Evolutionary conservation across 2,329 filamentous ascomycete species (phyloP), one percentile per base, ranked within the genome.

Genomic region (Aspergillus sp.): DNA sequence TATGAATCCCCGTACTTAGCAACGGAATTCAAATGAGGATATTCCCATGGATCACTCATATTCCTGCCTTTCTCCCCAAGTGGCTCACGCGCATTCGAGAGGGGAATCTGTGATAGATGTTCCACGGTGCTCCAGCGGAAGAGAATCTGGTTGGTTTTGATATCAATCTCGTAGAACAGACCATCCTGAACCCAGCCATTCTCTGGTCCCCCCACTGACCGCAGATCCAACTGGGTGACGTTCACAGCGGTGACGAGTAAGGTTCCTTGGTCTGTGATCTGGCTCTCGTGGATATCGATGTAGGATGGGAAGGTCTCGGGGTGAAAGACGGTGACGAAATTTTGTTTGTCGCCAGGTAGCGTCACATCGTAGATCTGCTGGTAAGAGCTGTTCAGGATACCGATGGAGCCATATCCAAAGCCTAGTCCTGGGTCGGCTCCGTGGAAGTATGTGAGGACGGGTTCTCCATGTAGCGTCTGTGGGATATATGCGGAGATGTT

Each of bases 361-460:
- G 46, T 51, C 3, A 61, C 47, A 7, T 33, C 47, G 37, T 59
- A 27, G 33, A 59, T 58, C 32, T 54, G 49, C 7, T 48, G 40
- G 45, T 60, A 59, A 6, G 46, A 53, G 12, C 33, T 45, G 40
- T 61, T 51, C 10, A 59, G 45, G 38, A 60, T 47, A 12, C 42
- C 40, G 37, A 58, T 46, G 3, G 43, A 27, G 2, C 48, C 57
- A 28, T 48, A 54, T 11, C 50, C 53, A n/a, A 44, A 56, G 8
- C 53, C 53, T 9, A 42, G 30, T 26, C 30, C 12, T 7, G 45
- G 37, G 11, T 46, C 41, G 3, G 46, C 30, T 3, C 59, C 59
- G 8, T 48, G 44, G 57, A 57, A 63, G 46, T 53, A 60, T n/a
- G 51, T 50, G 6, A 63, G 37, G 5, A 63, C 56, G 4, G 43